Evolutionary conservation across 1,284 basidiomycete species (phyloP), one percentile per base, ranked within the genome.

Genomic region (Papiliotrema terrestris): DNA sequence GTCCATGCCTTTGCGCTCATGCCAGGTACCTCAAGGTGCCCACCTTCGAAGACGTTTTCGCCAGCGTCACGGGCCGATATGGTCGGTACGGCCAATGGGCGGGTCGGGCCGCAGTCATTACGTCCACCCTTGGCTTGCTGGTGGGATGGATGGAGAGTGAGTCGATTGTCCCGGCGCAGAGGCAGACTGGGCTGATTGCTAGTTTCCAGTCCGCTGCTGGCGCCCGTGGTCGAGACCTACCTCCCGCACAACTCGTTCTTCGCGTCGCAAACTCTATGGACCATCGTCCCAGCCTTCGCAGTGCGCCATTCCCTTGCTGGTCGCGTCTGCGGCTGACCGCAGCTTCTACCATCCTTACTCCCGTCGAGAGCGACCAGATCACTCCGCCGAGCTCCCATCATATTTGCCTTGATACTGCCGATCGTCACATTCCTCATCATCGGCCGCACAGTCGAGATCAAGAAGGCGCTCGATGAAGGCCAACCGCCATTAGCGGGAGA

Each of bases 1-100:
- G 25, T 17, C 45, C 20, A 15, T 23, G 11, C 2, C 20, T 20
- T 17, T 39, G 29, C 8, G 17, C 49, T 45, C 42, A 43, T 4
- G 5, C 14, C 53, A 71, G 72, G 62, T 78, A 78, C 59, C 69
- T 78, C 45, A 76, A 76, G 48, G 75, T 75, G 1, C 58, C 59
- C 11, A 66, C 64, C 9, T 76, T 77, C 53, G 75, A 78, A 53
- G 72, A 76, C n/a, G 73, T 76, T 9, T 73, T 72, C 35, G 72
- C 68, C 1, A 57, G 60, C 1, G 71, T 65, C 11, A 68, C 63
- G 35, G 71, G 64, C 29, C 61, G 60, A 37, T 74, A 66, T 45
- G 68, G 71, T 1, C 56, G 51, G 20, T 67, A 68, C 39, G 75
- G 70, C 1, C 54, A 68, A 13, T 70, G 68, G 54, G 69, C 62